A percentile compares a stretch with the other conserved stretches of the same genome.
phyloP scores from a whole-genome alignment of 2,329 filamentous ascomycete genomes.

The Eutypa lata region DNA sequence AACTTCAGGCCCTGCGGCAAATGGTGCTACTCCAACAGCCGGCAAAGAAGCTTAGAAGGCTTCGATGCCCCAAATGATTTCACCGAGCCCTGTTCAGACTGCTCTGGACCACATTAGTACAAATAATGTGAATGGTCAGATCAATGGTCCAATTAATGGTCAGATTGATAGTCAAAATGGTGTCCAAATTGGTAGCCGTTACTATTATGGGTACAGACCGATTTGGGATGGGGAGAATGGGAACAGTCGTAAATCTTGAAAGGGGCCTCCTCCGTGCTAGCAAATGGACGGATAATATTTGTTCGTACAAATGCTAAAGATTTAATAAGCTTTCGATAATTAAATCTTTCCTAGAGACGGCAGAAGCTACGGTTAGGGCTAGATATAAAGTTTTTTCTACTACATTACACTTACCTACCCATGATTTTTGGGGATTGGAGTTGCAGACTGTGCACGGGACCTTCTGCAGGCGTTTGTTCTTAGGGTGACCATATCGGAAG shows the following conservation, averaged over 20 bases:
- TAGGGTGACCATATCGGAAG: not conserved
- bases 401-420: not conserved
- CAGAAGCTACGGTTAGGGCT: not conserved
- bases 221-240: not conserved
- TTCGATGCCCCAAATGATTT: constrained; percentile 3
- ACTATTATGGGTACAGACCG: not conserved
- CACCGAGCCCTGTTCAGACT: not conserved
- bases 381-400: not conserved
- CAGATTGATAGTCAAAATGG: too few relatives aligned
- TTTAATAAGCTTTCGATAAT: too few relatives aligned
- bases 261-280: not conserved
- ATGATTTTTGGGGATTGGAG: not conserved
- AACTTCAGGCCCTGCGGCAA: constrained; percentile 10
- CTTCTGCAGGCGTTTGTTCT: not conserved
- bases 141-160: not conserved
- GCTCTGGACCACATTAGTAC: not conserved
- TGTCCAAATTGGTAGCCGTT: too few relatives aligned
- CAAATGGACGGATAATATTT: not conserved
- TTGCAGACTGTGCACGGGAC: not conserved
- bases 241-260: not conserved
- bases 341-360: too few relatives aligned
- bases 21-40: constrained; percentile 13
- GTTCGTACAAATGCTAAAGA: not conserved
- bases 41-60: constrained; percentile 23
- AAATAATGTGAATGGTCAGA: not conserved